phyloP scores from a whole-genome alignment of 2,329 filamentous ascomycete species.

The Aureobasidium namibiae region DNA sequence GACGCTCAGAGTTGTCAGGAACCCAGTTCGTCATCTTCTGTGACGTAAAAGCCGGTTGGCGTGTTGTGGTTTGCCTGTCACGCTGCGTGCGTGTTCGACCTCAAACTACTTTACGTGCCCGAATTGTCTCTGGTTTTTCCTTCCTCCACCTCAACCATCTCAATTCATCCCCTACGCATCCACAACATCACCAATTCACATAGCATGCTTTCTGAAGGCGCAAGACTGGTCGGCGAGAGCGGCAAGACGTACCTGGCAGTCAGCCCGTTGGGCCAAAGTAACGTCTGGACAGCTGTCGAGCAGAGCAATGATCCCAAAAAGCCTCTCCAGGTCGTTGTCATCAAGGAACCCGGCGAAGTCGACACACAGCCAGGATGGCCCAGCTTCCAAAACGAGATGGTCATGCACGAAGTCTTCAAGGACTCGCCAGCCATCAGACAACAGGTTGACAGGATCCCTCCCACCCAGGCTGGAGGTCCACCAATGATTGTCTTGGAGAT shows the following conservation, averaged over 20 bases:
- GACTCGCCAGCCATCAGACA: slow-evolving; percentile 18
- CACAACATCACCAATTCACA: neutral
- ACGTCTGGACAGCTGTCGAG: slow-evolving; percentile 23
- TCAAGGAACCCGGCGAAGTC: slow-evolving; percentile 21
- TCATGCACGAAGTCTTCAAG: slow-evolving; percentile 25
- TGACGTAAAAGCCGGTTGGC: slow-evolving; percentile 3
- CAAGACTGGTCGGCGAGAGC: slow-evolving; percentile 18
- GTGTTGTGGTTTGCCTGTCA: slow-evolving; percentile 7
- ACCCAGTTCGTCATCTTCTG: neutral
- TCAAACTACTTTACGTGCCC: slow-evolving; percentile 1
- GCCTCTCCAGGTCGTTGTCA: slow-evolving; percentile 16
- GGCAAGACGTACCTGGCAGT: slow-evolving; percentile 23
- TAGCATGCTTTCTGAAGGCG: slow-evolving; percentile 18
- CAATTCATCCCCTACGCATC: neutral
- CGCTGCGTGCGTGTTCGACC: neutral
- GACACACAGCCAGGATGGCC: slow-evolving; percentile 19
- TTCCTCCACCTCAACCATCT: neutral
- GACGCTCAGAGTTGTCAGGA: neutral
- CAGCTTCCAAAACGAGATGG: slow-evolving; percentile 23
- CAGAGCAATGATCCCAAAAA: slow-evolving; percentile 14
- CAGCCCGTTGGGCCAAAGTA: slow-evolving; percentile 20
- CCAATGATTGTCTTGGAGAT: slow-evolving; percentile 23
- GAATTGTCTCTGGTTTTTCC: neutral
- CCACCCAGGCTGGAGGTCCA: slow-evolving; percentile 12
- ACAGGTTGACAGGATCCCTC: slow-evolving; percentile 22